These are phyloP conservation scores for Penicillium sp. DNA, from an alignment of 2,329 filamentous ascomycete genomes.

Conservation along the genomic window DNA sequence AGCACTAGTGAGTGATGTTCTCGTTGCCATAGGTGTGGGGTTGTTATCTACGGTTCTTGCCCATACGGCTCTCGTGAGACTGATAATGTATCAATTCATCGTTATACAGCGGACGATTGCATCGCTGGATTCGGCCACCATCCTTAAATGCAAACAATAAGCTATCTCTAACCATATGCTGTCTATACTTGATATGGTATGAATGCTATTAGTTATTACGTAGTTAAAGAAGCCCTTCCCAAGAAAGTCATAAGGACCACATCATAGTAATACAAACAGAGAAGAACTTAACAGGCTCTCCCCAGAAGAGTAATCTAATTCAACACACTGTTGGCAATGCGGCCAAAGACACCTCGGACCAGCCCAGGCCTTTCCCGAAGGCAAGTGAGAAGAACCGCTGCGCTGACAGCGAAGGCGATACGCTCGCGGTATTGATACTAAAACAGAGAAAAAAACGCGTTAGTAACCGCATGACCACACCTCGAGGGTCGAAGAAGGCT, in stretches of 20 bases:
- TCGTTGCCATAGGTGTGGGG: too few relatives aligned
- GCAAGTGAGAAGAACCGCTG: conserved; percentile 66
- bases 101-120: too few relatives aligned
- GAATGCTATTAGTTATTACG: not conserved
- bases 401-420: conserved; percentile 61
- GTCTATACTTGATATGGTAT: not conserved
- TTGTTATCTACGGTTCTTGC: too few relatives aligned
- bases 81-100: too few relatives aligned
- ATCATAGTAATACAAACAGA: conserved; percentile 9
- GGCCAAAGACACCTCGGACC: conserved; percentile 66
- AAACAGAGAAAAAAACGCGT: conserved; percentile 17
- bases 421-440: conserved; percentile 65
- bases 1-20: too few relatives aligned
- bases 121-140: too few relatives aligned
- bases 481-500: conserved; percentile 3
- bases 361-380: conserved; percentile 58
- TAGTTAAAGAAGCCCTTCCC: not conserved
- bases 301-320: conserved; percentile 11
- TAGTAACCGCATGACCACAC: conserved; percentile 15
- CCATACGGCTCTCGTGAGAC: too few relatives aligned
- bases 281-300: not conserved
- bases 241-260: not conserved
- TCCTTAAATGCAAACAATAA: too few relatives aligned
- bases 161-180: too few relatives aligned
- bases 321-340: conserved; percentile 40